Evolutionary conservation across 768 basidiomycete genomes (phyloP).

Genomic region (Hericium erinaceus): DNA sequence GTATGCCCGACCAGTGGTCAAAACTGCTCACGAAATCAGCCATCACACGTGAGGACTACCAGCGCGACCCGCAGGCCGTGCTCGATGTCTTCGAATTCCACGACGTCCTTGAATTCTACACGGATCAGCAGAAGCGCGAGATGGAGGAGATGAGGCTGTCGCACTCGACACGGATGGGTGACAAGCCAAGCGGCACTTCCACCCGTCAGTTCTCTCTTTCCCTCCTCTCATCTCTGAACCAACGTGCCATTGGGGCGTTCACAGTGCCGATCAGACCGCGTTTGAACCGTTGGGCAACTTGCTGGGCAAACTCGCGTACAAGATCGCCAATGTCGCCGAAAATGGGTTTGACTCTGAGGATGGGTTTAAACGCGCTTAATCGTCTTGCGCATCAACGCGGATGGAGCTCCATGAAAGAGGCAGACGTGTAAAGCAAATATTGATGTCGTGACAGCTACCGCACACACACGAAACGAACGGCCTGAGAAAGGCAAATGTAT

Average conservation of each 20-base stretch:
- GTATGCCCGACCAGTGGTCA: constrained; percentile 96
- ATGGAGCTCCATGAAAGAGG: no score
- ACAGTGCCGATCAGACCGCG: no score
- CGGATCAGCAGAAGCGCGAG: constrained; percentile 95
- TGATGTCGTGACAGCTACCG: no score
- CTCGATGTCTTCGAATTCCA: constrained; percentile 78
- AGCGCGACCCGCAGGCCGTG: constrained; percentile 93
- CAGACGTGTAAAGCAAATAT: no score
- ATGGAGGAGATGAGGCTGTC: constrained; percentile 49
- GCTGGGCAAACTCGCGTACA: no score
- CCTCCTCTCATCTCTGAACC: constrained; percentile 19
- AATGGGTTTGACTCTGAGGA: no score
- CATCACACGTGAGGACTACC: constrained; percentile 98
- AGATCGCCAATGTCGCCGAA: no score
- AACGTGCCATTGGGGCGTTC: neutral
- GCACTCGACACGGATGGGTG: constrained; percentile 14
- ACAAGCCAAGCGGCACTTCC: constrained; percentile 12
- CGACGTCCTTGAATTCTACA: constrained; percentile 55
- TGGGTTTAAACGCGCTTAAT: no score
- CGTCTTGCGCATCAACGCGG: no score
- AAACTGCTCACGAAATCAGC: constrained; percentile 94
- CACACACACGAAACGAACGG: no score
- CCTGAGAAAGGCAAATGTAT: no score
- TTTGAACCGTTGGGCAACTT: no score
- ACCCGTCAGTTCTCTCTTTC: constrained; percentile 8